Percentiles rank a stretch among this genome's conserved stretches.
These are phyloP conservation scores for Linnemannia schmuckeri DNA, from an alignment of 192 early-diverging fungal species.

Conservation along the genomic window DNA sequence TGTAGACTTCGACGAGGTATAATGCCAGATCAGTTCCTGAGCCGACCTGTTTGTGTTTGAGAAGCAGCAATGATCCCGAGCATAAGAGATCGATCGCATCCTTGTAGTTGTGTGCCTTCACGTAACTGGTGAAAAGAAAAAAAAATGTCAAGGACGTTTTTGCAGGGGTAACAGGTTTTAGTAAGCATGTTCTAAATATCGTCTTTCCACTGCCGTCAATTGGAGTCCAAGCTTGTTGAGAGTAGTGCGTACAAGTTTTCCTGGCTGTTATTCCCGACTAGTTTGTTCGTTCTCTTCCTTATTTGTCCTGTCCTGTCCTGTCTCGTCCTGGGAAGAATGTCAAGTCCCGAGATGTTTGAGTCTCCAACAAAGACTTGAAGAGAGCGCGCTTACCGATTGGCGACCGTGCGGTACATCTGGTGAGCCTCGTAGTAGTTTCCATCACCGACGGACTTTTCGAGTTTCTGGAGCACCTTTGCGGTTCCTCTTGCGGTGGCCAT, in stretches of 20 bases:
- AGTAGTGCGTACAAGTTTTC: background rate
- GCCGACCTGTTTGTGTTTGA: conserved; percentile 84
- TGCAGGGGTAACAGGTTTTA: too few relatives aligned
- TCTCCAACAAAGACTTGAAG: too few relatives aligned
- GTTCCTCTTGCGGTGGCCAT: conserved; percentile 64
- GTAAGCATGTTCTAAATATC: too few relatives aligned
- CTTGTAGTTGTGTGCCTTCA: conserved; percentile 88
- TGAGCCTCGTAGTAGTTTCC: conserved; percentile 98
- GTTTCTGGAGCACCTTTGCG: conserved; percentile 75
- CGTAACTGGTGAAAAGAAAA: conserved; percentile 64
- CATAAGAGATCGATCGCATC: conserved; percentile 85
- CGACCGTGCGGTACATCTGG: conserved; percentile 96
- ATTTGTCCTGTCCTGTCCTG: background rate
- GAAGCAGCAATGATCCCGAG: conserved; percentile 82
- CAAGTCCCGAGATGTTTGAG: background rate
- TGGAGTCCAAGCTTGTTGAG: background rate
- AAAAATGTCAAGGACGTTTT: background rate
- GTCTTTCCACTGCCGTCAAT: too few relatives aligned
- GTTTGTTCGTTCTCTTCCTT: background rate
- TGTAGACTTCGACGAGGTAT: conserved; percentile 88
- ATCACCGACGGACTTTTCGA: conserved; percentile 72
- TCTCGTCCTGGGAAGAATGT: background rate
- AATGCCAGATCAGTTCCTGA: conserved; percentile 86
- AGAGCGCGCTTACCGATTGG: conserved; percentile 72
- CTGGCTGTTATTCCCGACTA: background rate